phyloP scores from a whole-genome alignment of 2,329 filamentous ascomycete species.

The Apiospora marii region DNA sequence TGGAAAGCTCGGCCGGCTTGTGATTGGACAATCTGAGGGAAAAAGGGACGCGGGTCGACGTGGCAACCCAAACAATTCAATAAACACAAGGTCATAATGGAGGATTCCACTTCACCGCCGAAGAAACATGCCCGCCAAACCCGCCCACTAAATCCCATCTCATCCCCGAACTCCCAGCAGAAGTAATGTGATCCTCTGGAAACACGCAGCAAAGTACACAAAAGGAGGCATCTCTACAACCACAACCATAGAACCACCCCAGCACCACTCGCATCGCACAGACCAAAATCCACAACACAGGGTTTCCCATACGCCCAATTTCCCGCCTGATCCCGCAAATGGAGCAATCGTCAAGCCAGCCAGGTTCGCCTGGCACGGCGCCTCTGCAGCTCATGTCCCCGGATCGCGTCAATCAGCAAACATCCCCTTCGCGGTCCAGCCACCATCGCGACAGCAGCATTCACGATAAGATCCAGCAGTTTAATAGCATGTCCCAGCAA shows the following conservation, averaged over 20 bases:
- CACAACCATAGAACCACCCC: not conserved
- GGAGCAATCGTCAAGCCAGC: conserved; percentile 19
- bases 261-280: not conserved
- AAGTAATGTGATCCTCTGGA: not conserved
- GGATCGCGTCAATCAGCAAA: conserved; percentile 43
- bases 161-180: conserved; percentile 11
- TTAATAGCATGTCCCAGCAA: conserved; percentile 40
- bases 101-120: conserved; percentile 17
- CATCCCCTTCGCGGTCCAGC: conserved; percentile 32
- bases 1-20: not conserved
- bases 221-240: conserved; percentile 7
- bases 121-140: conserved; percentile 2
- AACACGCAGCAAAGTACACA: conserved; percentile 8
- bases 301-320: conserved; percentile 4
- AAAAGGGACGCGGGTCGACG: not conserved
- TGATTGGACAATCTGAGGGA: not conserved
- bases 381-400: conserved; percentile 41
- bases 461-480: conserved; percentile 45
- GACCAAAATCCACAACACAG: not conserved
- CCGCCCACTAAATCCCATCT: conserved; percentile 17
- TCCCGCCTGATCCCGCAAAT: conserved; percentile 10
- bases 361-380: conserved; percentile 34
- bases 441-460: conserved; percentile 42
- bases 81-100: conserved; percentile 15
- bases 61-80: conserved; percentile 4